A percentile compares a stretch with the other conserved stretches of the same genome.
These are phyloP conservation scores for Penicillium sp. DNA, from an alignment of 2,329 filamentous ascomycete genomes.

Conservation along the genomic window DNA sequence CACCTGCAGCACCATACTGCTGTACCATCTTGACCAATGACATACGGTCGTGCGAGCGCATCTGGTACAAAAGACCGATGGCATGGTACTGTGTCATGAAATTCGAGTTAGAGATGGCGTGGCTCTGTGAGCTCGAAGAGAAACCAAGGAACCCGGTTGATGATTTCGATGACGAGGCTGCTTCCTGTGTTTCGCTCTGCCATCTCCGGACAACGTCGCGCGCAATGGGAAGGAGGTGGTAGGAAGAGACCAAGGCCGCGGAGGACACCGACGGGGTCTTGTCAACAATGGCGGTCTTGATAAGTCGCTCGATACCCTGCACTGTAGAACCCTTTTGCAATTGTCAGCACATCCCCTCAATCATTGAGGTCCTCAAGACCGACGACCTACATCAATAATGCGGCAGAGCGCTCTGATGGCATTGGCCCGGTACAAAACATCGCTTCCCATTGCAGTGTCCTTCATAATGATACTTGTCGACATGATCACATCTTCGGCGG, in stretches of 20 bases:
- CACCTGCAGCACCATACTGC: conserved; percentile 87
- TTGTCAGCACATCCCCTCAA: conserved; percentile 15
- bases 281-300: conserved; percentile 99
- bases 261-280: conserved; percentile 97
- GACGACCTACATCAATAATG: conserved; percentile 75
- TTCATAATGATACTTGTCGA: conserved; percentile 99
- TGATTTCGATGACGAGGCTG: conserved; percentile 84
- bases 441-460: conserved; percentile 92
- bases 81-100: conserved; percentile 99
- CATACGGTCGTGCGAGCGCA: conserved; percentile 97
- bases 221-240: conserved; percentile 94
- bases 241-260: conserved; percentile 91
- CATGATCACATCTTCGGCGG: conserved; percentile 99
- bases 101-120: conserved; percentile 74
- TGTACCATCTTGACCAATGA: conserved; percentile 99
- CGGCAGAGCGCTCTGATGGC: conserved; percentile 92
- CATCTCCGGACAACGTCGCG: conserved; percentile 93
- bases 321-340: conserved; percentile 75
- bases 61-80: conserved; percentile 94
- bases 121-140: conserved; percentile 71
- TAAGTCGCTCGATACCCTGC: conserved; percentile 94
- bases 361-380: background rate
- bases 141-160: conserved; percentile 90
- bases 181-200: conserved; percentile 98
- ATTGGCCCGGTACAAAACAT: conserved; percentile 91